Base-by-base conservation (phyloP, 495 filamentous ascomycete genomes). In the Penicillium bovifimosum region DNA sequence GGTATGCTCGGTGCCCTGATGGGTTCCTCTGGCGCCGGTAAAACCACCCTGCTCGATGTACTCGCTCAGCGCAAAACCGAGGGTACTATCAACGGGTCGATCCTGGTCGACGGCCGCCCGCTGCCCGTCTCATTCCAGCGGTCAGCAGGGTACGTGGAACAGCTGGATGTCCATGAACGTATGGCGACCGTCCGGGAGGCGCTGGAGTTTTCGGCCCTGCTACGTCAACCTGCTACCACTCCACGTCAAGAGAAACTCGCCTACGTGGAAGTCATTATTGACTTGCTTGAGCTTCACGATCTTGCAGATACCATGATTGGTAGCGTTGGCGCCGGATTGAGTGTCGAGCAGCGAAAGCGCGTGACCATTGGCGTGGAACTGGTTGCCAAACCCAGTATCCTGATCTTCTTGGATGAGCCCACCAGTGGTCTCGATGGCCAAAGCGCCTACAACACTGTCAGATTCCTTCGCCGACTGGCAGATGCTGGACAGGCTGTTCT, bases 21-120 rank as follows among this genome's bases (percentile, higher is more conserved):
- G 75, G 81, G 81, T 10, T 76, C 76, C 11, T 82, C 80, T 26
- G 81, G 81, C 13, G 81, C 81, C 2, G 81, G 81, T 18, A 85
- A 85, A 47, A 85, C 81, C 5, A 85, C 81, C 0, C 63, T 85
- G 5, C 64, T 78, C 2, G 74, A 78, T 59, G 72, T 75, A 6
- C 61, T 78, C 29, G 71, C 71, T 5, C 85, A 86, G 54, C 83
- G 91, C 60, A 90, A 86, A 40, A 87, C 86, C 0, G 88, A 90
- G 76, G 91, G 91, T 61, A 86, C 92, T 3, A 89, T 96, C 47
- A 80, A 78, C 3, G 91, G 91, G 16, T 86, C 91, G 43, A 87
- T 93, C 76, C 67, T 93, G 14, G 89, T 96, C 10, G 87, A 95
- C 54, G 91, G 89, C 1, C 79, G 76, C 14, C 86, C 79, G 10